Percentiles rank a stretch among this genome's conserved stretches.
These are phyloP conservation scores for Schwanniomyces sp. DNA, from an alignment of 805 yeast genomes.

Conservation along the genomic window DNA sequence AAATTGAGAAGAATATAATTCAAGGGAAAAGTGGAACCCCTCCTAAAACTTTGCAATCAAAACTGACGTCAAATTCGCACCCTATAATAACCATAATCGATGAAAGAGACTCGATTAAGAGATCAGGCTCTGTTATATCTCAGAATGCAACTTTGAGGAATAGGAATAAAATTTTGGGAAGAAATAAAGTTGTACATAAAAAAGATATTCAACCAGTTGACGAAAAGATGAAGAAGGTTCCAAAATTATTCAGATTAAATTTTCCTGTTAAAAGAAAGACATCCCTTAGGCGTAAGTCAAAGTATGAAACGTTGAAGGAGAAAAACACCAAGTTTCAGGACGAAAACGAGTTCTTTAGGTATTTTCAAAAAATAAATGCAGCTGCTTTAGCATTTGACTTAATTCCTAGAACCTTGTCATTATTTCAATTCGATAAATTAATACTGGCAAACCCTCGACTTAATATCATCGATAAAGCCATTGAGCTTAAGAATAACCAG, in stretches of 20 bases:
- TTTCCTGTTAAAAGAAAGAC: constrained; percentile 37
- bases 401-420: constrained; percentile 27
- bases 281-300: constrained; percentile 24
- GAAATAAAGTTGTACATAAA: constrained; percentile 27
- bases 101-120: constrained; percentile 11
- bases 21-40: constrained; percentile 3
- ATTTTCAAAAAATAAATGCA: constrained; percentile 17
- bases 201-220: constrained; percentile 6
- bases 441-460: constrained; percentile 13
- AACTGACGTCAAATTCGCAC: background rate
- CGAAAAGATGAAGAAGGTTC: background rate
- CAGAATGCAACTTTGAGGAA: constrained; percentile 28
- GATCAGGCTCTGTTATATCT: constrained; percentile 32
- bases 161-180: constrained; percentile 25
- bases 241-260: constrained; percentile 13
- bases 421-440: constrained; percentile 20
- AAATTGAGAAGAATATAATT: constrained; percentile 5
- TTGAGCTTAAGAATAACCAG: constrained; percentile 4
- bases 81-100: constrained; percentile 23
- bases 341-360: constrained; percentile 19
- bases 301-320: constrained; percentile 16
- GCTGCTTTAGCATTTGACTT: constrained; percentile 22
- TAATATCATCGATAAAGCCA: background rate
- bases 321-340: constrained; percentile 19
- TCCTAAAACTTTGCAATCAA: background rate